phyloP scores from a whole-genome alignment of 768 basidiomycete species.

The Leccinum barrowsii region DNA sequence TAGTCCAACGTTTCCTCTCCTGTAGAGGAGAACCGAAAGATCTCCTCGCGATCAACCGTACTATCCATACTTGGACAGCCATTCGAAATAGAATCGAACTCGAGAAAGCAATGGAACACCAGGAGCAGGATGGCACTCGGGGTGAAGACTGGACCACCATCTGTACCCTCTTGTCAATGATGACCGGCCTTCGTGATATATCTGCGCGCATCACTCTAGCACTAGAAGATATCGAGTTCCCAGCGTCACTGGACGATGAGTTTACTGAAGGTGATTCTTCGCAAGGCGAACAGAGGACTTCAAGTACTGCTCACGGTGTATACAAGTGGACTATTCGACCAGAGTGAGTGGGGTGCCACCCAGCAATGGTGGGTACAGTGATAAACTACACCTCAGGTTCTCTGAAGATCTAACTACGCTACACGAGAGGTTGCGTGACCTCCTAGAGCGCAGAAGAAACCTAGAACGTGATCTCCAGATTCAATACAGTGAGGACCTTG shows the following conservation, averaged over 20 bases:
- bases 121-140: constrained; percentile 19
- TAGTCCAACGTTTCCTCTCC: constrained; percentile 73
- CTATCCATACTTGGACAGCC: constrained; percentile 56
- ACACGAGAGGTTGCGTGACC: constrained; percentile 44
- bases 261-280: constrained; percentile 22
- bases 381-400: constrained; percentile 42
- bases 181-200: constrained; percentile 51
- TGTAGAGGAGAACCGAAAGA: constrained; percentile 66
- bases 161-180: constrained; percentile 48
- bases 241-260: constrained; percentile 16
- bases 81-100: constrained; percentile 50
- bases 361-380: neutral
- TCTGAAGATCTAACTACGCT: constrained; percentile 50
- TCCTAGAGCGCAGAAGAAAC: constrained; percentile 44
- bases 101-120: constrained; percentile 53
- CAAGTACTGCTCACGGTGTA: constrained; percentile 28
- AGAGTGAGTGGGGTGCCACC: constrained; percentile 40
- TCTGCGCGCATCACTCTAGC: constrained; percentile 53
- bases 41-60: constrained; percentile 58
- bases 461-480: constrained; percentile 54
- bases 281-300: constrained; percentile 9
- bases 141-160: constrained; percentile 54
- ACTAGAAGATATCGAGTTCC: constrained; percentile 32
- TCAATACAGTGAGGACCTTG: constrained; percentile 44
- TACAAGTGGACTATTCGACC: constrained; percentile 62